These are phyloP conservation scores for Verticillium isaacii DNA, from an alignment of 2,329 filamentous ascomycete genomes.

Conservation along the genomic window DNA sequence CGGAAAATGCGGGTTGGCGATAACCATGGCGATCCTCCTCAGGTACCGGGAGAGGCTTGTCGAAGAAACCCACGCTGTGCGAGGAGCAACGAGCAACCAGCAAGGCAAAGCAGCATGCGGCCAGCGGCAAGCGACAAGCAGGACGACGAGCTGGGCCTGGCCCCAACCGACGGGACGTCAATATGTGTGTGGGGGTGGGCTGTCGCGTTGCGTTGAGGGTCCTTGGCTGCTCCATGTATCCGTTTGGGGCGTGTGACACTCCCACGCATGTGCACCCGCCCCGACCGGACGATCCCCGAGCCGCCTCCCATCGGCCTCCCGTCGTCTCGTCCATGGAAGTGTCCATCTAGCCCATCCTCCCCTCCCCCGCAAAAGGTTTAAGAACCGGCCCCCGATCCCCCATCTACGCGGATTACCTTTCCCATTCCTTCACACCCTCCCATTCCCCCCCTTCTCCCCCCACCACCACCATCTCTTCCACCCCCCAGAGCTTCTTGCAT, in stretches of 20 bases:
- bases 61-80: not conserved
- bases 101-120: not conserved
- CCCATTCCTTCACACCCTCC: not conserved
- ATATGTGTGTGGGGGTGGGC: not conserved
- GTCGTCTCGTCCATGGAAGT: not conserved
- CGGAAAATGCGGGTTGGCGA: not conserved
- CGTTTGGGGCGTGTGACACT: not conserved
- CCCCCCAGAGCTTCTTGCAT: not conserved
- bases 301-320: not conserved
- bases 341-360: not conserved
- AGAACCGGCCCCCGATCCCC: not conserved
- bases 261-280: not conserved
- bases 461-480: not conserved
- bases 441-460: not conserved
- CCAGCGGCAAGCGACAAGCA: not conserved
- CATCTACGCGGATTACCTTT: not conserved
- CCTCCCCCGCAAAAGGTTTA: not conserved
- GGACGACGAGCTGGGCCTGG: not conserved
- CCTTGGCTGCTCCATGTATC: not conserved
- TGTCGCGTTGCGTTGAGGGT: not conserved
- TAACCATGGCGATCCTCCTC: not conserved
- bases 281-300: not conserved
- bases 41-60: not conserved
- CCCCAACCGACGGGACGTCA: not conserved
- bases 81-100: not conserved